phyloP scores from a whole-genome alignment of 2,329 filamentous ascomycete genomes.

The Xylaria multiplex region DNA sequence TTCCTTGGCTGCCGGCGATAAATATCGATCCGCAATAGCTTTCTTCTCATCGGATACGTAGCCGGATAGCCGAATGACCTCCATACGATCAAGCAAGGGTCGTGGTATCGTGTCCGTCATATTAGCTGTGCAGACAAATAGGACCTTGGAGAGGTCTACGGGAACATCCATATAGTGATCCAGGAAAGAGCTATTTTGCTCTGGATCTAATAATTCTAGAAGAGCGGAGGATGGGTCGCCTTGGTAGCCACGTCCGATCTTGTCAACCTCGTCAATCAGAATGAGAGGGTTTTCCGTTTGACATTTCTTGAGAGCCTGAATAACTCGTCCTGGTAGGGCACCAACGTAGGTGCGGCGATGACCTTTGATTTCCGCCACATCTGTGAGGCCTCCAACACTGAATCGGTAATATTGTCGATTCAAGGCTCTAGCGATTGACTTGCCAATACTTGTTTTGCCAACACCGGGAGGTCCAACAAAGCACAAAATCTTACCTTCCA shows the following conservation, averaged over 20 bases:
- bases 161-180: constrained; percentile 99
- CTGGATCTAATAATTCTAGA: constrained; percentile 91
- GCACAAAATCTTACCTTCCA: constrained; percentile 98
- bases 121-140: constrained; percentile 98
- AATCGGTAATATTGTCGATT: constrained; percentile 98
- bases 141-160: constrained; percentile 94
- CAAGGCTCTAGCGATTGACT: constrained; percentile 93
- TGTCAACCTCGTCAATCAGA: constrained; percentile 97
- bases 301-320: constrained; percentile 98
- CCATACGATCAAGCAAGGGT: constrained; percentile 95
- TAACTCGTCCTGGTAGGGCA: constrained; percentile 93
- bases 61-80: constrained; percentile 93
- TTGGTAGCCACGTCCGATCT: constrained; percentile 95
- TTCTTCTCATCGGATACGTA: constrained; percentile 99
- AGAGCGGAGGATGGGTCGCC: constrained; percentile 95
- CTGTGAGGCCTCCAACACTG: constrained; percentile 94
- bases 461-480: constrained; percentile 98
- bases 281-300: constrained; percentile 98
- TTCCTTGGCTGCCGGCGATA: constrained; percentile 94
- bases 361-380: constrained; percentile 98
- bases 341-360: constrained; percentile 97
- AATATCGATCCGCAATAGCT: constrained; percentile 93
- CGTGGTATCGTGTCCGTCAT: constrained; percentile 98
- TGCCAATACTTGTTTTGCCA: constrained; percentile 98
- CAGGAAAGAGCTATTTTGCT: constrained; percentile 96